Conservation (phyloP, 192 early-diverging fungal species). For the Dissophora ornata region DNA sequence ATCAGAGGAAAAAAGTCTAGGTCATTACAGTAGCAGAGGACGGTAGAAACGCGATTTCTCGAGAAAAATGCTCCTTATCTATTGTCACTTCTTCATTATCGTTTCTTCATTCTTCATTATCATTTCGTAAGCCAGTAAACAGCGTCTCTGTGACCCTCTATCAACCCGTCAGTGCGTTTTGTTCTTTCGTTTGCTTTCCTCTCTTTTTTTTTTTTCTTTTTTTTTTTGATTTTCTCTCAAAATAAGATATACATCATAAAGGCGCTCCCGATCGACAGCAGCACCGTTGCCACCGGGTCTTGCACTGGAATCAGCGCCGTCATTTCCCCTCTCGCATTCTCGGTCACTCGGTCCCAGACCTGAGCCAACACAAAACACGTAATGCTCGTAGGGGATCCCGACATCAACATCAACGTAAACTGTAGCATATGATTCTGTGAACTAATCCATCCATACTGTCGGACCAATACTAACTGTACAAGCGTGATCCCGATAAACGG, state of each 20-base stretch:
- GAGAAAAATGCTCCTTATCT: no score
- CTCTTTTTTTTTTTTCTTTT: neutral
- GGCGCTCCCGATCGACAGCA: constrained; percentile 25
- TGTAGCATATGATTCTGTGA: constrained; percentile 38
- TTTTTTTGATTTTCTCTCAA: constrained; percentile 4
- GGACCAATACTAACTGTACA: constrained; percentile 28
- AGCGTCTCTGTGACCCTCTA: no score
- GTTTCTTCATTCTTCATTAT: no score
- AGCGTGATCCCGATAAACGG: constrained; percentile 19
- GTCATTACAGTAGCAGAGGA: no score
- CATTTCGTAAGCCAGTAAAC: no score
- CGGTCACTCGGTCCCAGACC: constrained; percentile 47
- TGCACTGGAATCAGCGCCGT: constrained; percentile 42
- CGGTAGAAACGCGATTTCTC: no score
- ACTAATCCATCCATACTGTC: constrained; percentile 22
- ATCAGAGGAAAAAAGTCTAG: no score
- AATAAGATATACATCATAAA: constrained; percentile 53
- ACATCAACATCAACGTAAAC: constrained; percentile 44
- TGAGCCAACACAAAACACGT: constrained; percentile 45
- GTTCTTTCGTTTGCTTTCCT: neutral
- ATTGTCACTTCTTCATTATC: no score
- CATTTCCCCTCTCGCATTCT: constrained; percentile 43
- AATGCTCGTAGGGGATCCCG: constrained; percentile 36
- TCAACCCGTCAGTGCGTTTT: neutral
- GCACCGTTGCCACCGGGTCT: constrained; percentile 17